Base-by-base conservation (phyloP, 2,329 filamentous ascomycete genomes). In the Cordyceps cicadae region DNA sequence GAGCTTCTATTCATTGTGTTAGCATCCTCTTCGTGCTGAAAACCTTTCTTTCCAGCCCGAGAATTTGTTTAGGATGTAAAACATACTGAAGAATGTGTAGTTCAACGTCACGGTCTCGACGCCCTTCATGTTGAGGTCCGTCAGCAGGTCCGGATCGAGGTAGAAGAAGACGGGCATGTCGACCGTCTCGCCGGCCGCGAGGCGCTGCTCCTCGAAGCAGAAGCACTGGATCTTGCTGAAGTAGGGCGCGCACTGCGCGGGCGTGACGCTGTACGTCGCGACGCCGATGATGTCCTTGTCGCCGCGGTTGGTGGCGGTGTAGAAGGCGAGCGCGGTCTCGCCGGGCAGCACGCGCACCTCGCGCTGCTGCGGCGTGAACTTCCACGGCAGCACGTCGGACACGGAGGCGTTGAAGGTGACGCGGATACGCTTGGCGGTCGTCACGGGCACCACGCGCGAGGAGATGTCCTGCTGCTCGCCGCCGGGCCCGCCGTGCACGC, bases 131-230 rank as follows among this genome's bases (percentile, higher is more conserved):
- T 89, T 92, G 56, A 93, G 79, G 74, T 99, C 94, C 67, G 89
- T 92, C 62, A 93, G 81, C 77, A 99, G 87, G 71, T 97, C 94
- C 0, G 94, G 94, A 70, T 99, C 94, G 66, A 99, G 89, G 75
- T 97, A 99, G 77, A 99, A 99, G 75, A 99, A 99, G 0, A 99
- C 95, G 0, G 94, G 95, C 95, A 99, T 99, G 74, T 99, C 94
- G 59, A 99, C 94, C 50, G 92, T 94, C 81, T 99, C 95, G 50
- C 93, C 92, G 6, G 92, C 92, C 71, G 94, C 93, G 66, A 99
- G 76, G 63, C 95, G 83, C 81, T 99, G 94, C 75, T 92, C 93
- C 77, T 99, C 94, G 69, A 99, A 99, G 75, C 94, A 99, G 75
- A 99, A 99, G 71, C 94, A 99, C 75, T 99, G 94, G 51, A 99